Conservation (phyloP, 2,329 filamentous ascomycete species). For the Scedosporium boydii region DNA sequence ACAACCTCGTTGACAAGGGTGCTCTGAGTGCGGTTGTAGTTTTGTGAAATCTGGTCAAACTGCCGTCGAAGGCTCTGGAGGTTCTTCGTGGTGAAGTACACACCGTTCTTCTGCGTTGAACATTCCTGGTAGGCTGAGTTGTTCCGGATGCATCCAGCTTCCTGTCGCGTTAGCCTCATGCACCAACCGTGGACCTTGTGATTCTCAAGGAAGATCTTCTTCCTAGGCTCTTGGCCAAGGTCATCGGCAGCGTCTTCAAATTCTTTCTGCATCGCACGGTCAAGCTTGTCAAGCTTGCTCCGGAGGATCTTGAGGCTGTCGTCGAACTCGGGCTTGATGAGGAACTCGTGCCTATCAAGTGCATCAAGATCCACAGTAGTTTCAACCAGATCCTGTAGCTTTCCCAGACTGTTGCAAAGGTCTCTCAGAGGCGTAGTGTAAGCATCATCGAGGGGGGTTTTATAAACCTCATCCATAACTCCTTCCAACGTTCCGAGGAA, state of each 20-base stretch:
- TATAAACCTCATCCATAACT: constrained; percentile 92
- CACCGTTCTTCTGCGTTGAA: constrained; percentile 97
- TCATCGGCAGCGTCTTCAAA: constrained; percentile 69
- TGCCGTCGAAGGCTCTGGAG: constrained; percentile 77
- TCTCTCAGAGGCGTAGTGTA: constrained; percentile 79
- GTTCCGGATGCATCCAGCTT: constrained; percentile 88
- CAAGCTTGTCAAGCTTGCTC: constrained; percentile 79
- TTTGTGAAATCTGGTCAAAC: constrained; percentile 86
- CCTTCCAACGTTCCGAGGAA: constrained; percentile 83
- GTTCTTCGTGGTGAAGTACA: constrained; percentile 87
- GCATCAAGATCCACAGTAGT: constrained; percentile 94
- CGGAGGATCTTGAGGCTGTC: constrained; percentile 79
- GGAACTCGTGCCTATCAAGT: constrained; percentile 93
- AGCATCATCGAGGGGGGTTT: constrained; percentile 72
- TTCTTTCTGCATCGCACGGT: constrained; percentile 73
- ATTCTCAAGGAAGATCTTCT: constrained; percentile 96
- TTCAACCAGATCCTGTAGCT: constrained; percentile 95
- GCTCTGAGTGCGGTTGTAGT: constrained; percentile 89
- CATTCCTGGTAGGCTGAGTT: constrained; percentile 87
- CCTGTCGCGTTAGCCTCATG: constrained; percentile 82
- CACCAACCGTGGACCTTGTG: constrained; percentile 96
- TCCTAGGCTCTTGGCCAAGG: constrained; percentile 85
- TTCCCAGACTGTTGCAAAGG: constrained; percentile 68
- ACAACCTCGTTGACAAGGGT: constrained; percentile 91
- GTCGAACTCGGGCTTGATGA: constrained; percentile 98